Conservation (phyloP, 495 filamentous ascomycete species). For the Aspergillus heteromorphus region DNA sequence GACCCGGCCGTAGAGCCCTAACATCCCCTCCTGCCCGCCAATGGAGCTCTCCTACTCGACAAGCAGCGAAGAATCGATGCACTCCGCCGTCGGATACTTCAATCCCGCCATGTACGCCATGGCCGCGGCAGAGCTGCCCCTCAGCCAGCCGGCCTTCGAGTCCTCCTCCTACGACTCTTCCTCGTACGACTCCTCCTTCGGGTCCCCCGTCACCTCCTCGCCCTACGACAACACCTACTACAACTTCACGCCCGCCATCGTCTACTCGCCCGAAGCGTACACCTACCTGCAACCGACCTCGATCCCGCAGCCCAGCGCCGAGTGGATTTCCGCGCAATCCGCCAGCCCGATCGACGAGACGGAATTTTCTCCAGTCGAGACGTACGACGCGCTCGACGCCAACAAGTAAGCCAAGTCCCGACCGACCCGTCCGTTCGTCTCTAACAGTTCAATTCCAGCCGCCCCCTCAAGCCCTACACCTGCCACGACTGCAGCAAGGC, state of each 20-base stretch:
- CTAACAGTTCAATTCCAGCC: constrained; percentile 6
- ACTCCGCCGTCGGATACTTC: constrained; percentile 20
- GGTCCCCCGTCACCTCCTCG: constrained; percentile 1
- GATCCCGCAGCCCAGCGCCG: constrained; percentile 4
- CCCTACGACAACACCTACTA: constrained; percentile 6
- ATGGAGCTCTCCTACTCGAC: constrained; percentile 22
- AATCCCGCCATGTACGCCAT: constrained; percentile 24
- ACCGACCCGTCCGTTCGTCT: neutral
- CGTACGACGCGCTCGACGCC: constrained; percentile 6
- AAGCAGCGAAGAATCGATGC: constrained; percentile 18
- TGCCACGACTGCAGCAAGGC: constrained; percentile 41
- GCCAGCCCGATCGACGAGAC: constrained; percentile 1
- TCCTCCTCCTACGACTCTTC: constrained; percentile 13
- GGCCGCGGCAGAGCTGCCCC: constrained; percentile 19
- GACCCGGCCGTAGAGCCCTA: constrained; percentile 7
- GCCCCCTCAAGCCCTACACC: constrained; percentile 36
- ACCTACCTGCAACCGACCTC: constrained; percentile 5
- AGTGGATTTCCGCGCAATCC: constrained; percentile 5
- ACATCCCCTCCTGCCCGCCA: constrained; percentile 14
- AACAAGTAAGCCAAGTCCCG: constrained; percentile 7
- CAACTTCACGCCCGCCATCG: constrained; percentile 13
- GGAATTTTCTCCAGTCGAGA: constrained; percentile 12
- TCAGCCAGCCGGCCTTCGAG: constrained; percentile 8
- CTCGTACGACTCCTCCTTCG: constrained; percentile 1
- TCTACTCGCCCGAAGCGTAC: constrained; percentile 12